A percentile compares a stretch with the other conserved stretches of the same genome.
phyloP scores from a whole-genome alignment of 2,329 filamentous ascomycete species.

The Orbilia quercus region DNA sequence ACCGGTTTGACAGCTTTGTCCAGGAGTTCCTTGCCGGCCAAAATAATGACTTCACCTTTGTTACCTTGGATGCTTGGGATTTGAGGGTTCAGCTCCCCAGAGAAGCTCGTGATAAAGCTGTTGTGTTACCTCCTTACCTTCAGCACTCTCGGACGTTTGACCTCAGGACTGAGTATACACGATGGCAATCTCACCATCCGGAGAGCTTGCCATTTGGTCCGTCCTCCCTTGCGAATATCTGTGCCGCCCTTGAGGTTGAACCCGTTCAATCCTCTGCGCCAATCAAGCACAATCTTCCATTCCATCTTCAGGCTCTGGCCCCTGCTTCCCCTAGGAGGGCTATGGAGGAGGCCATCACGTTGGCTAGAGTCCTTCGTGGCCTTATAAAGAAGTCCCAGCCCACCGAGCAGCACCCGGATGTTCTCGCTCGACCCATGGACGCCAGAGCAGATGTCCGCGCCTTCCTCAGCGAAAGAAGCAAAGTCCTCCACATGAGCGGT shows the following conservation, averaged over 20 bases:
- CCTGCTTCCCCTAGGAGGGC: conserved; percentile 94
- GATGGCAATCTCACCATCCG: conserved; percentile 98
- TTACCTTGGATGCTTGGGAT: conserved; percentile 98
- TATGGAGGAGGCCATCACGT: conserved; percentile 96
- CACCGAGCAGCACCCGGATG: conserved; percentile 90
- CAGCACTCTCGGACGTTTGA: conserved; percentile 98
- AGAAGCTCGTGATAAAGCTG: conserved; percentile 97
- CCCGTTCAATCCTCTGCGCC: conserved; percentile 96
- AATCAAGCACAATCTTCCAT: conserved; percentile 98
- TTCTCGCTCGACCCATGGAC: conserved; percentile 94
- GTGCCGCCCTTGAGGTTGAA: conserved; percentile 96
- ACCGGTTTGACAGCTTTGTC: conserved; percentile 92
- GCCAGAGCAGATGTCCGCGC: conserved; percentile 94
- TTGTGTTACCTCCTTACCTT: conserved; percentile 93
- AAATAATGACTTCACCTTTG: conserved; percentile 96
- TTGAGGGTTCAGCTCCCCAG: conserved; percentile 96
- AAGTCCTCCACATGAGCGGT: conserved; percentile 97
- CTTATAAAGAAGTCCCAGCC: conserved; percentile 97
- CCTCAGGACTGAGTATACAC: conserved; percentile 94
- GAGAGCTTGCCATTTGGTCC: conserved; percentile 97
- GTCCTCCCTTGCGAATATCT: conserved; percentile 95
- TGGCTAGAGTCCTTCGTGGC: conserved; percentile 89
- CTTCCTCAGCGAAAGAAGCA: conserved; percentile 94
- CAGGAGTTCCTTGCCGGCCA: conserved; percentile 89
- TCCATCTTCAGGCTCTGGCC: conserved; percentile 94